phyloP scores from a whole-genome alignment of 305 asterid genomes.

The Fraxinus albicans region DNA sequence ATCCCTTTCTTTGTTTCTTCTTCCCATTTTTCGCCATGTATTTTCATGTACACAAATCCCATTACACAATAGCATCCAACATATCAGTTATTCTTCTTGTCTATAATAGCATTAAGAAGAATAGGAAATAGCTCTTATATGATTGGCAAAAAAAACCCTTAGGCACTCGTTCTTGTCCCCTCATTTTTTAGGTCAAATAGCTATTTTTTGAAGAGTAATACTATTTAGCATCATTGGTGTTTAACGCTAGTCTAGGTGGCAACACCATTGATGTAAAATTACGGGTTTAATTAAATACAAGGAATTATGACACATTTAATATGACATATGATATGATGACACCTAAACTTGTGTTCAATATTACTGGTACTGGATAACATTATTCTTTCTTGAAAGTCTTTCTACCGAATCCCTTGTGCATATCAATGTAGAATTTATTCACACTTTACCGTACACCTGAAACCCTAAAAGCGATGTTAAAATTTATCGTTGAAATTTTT shows the following conservation, averaged over 20 bases:
- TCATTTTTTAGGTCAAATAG: constrained; percentile 17
- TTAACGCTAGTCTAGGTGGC: too few species aligned
- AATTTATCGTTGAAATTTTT: too few species aligned
- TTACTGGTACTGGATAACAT: too few species aligned
- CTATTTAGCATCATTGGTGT: too few species aligned
- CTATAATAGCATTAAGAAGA: background rate
- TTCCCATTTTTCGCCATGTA: background rate
- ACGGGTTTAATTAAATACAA: too few species aligned
- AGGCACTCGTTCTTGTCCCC: constrained; percentile 13
- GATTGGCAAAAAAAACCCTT: background rate
- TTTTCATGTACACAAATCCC: background rate
- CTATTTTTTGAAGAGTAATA: background rate
- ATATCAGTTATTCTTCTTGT: background rate
- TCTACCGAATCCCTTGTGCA: background rate
- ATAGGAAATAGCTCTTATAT: constrained; percentile 4
- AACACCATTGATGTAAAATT: too few species aligned
- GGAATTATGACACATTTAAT: too few species aligned
- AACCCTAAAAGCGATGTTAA: too few species aligned
- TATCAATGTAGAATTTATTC: background rate
- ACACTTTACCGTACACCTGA: too few species aligned
- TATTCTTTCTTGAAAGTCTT: background rate
- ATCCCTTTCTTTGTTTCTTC: background rate
- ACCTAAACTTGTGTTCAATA: too few species aligned
- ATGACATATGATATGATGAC: too few species aligned
- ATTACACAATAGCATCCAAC: background rate